These are phyloP conservation scores for Kurtzmaniella natalensis DNA, from an alignment of 1,139 yeast species.

Conservation along the genomic window DNA sequence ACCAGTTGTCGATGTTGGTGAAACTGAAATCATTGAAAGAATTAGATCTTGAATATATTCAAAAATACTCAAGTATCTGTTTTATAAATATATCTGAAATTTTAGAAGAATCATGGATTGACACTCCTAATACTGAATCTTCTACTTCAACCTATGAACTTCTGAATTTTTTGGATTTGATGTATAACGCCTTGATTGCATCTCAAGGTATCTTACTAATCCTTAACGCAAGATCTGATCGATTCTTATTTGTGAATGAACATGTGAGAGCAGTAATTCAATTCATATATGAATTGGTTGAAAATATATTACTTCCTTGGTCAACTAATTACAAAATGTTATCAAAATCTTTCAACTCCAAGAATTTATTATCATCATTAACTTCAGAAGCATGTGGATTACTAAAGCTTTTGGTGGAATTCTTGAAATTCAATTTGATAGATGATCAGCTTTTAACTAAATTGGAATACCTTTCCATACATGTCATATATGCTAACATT, in stretches of 20 bases:
- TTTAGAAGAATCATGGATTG: constrained; percentile 10
- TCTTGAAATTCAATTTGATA: constrained; percentile 18
- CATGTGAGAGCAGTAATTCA: constrained; percentile 37
- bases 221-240: constrained; percentile 36
- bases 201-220: constrained; percentile 38
- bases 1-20: constrained; percentile 13
- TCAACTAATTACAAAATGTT: neutral
- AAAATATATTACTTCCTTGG: constrained; percentile 25
- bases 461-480: constrained; percentile 45
- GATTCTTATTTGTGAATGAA: constrained; percentile 41
- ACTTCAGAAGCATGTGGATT: constrained; percentile 8
- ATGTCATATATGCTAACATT: constrained; percentile 24
- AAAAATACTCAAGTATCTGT: constrained; percentile 19
- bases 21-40: constrained; percentile 9
- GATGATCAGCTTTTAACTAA: constrained; percentile 48
- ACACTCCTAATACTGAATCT: constrained; percentile 5
- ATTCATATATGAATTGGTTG: constrained; percentile 31
- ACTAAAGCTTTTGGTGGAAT: constrained; percentile 12
- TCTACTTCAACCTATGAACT: constrained; percentile 1
- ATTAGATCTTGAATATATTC: constrained; percentile 15
- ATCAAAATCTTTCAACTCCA: neutral
- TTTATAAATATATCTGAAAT: constrained; percentile 16
- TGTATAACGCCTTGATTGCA: constrained; percentile 28
- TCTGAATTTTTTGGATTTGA: constrained; percentile 7
- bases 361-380: constrained; percentile 3